Evolutionary conservation across 768 basidiomycete species (phyloP), one percentile per base, ranked within the genome.

Genomic region (Mycena sanguinolenta): DNA sequence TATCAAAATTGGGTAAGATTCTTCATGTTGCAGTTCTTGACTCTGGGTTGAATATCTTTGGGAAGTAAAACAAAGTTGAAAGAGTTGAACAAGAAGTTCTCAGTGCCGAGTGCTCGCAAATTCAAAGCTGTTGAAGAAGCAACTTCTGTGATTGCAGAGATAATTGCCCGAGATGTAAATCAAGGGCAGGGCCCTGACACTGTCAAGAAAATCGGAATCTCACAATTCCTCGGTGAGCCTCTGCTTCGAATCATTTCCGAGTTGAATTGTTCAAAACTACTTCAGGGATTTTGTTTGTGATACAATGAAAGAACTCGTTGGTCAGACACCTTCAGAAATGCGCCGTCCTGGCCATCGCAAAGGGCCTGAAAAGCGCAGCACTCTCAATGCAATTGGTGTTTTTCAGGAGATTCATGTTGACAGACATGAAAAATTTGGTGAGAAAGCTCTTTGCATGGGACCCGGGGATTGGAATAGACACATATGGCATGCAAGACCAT

Each of bases 401-500:
- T 67, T 67, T 50, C 54, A 66, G 34, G 65, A 66, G 39, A 58
- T 66, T 58, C 65, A 67, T 34, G 19, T 19, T 23, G 66, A 68
- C 44, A 59, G 67, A 42, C 67, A 68, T 25, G 67, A 68, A 32
- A 62, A 68, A 28, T 59, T 68, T 4, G 53, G 58, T 42, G 34
- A 59, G 27, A 61, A 54, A 34, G 67, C 59, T 60, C 42, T 46
- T 68, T 10, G 34, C 30, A 1, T 62, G 61, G 67, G 67, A 52
- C 32, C 27, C 38, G 9, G 67, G 67, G 0, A 68, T 68, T 25
- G 67, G 67, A 28, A 68, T 68, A n/a, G 67, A 68, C n/a, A 68
- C 25, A 28, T 68, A 68, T 68, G 67, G 67, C 3, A 60, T 68
- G 57, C 67, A 59, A 14, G 59, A 68, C 25, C 67, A 68, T 53